These are phyloP conservation scores for Tillandsia fasciculata DNA, from an alignment of 176 grass and related monocot genomes.

Conservation along the genomic window DNA sequence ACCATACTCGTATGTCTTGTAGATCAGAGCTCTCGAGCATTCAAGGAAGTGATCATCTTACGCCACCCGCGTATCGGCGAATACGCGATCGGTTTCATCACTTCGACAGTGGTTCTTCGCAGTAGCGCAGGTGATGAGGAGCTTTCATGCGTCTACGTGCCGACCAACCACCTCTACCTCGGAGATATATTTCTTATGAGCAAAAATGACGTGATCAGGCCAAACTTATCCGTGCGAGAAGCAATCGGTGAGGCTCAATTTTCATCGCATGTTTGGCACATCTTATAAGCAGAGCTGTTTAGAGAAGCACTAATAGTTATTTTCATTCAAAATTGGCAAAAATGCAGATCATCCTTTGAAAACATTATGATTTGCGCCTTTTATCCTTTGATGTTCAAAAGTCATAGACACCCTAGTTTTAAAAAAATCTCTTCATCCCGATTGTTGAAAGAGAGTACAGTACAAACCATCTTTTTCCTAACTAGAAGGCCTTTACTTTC, in stretches of 20 bases:
- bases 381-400: too few relatives aligned
- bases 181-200: slow-evolving; percentile 64
- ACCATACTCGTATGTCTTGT: neutral
- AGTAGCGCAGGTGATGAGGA: slow-evolving; percentile 34
- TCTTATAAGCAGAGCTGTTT: neutral
- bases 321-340: neutral
- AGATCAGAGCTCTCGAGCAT: slow-evolving; percentile 55
- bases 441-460: too few relatives aligned
- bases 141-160: slow-evolving; percentile 59
- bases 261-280: neutral
- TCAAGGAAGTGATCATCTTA: slow-evolving; percentile 83
- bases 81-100: slow-evolving; percentile 73
- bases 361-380: too few relatives aligned
- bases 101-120: slow-evolving; percentile 47
- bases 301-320: neutral
- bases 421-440: too few relatives aligned
- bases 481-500: too few relatives aligned
- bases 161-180: slow-evolving; percentile 72
- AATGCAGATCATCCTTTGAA: too few relatives aligned
- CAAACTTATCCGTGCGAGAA: slow-evolving; percentile 58
- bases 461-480: too few relatives aligned
- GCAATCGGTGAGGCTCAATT: slow-evolving; percentile 37
- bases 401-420: too few relatives aligned
- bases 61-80: slow-evolving; percentile 60
- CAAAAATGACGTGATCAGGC: slow-evolving; percentile 45